Evolutionary conservation across 257 asterid genomes (phyloP), one percentile per base, ranked within the genome.

Genomic region (Primulina eburnea): DNA sequence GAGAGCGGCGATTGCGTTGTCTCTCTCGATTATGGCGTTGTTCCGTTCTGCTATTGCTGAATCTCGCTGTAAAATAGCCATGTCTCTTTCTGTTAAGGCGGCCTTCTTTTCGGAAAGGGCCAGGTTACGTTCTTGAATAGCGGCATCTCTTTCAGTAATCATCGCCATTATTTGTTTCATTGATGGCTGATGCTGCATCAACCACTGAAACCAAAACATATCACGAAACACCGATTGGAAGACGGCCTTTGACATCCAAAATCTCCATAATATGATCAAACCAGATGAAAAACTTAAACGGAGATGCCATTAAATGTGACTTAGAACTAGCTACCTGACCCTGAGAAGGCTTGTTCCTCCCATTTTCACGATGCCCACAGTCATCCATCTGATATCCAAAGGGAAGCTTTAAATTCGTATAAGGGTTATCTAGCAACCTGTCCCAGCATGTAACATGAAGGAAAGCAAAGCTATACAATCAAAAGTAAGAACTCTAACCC

Each of bases 91-190:
- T 4, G 95, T 91, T 73, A 94, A 47, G 77, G 97, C 97, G 5
- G 92, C 72, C 81, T 91, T 94, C 57, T 94, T 94, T 69, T 94
- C 99, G 2, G 99, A 88, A 68, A 94, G 80, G 65, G 97, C 96
- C 60, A 94, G 69, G 56, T 94, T 94, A 32, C 95, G 75, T 79
- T 94, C 99, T 68, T 94, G 99, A 76, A 94, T 85, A 21, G 97
- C 99, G 18, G 95, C 99, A 70, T 94, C 99, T 75, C 99, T 72
- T 76, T 94, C 99, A 2, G 96, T 89, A 95, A 91, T 89, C 37
- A 94, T 81, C 26, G 87, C 82, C 97, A 91, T 94, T 72, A 94
- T 89, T 66, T 94, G 99, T 74, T 90, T 94, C 97, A 94, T 91
- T 6, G 99, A 87, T 50, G 97, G 97, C 78, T 92, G 96, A 70